Conservation (phyloP, 805 yeast genomes). For the Kuraishia hungarica region DNA sequence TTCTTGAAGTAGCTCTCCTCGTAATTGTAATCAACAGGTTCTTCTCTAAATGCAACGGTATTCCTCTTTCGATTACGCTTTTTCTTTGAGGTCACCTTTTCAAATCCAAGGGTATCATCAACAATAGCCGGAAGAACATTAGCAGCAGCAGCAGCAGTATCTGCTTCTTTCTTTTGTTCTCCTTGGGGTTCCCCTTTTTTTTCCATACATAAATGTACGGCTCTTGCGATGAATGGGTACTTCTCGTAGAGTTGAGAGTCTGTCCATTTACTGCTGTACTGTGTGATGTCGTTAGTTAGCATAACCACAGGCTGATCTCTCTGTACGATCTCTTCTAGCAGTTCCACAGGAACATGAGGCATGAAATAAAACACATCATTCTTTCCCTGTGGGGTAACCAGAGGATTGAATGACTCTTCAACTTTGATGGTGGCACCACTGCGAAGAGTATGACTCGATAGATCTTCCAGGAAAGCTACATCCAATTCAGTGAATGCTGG, state of each 20-base stretch:
- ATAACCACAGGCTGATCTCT: slow-evolving; percentile 15
- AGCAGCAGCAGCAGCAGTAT: neutral
- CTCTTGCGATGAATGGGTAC: slow-evolving; percentile 19
- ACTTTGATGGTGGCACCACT: neutral
- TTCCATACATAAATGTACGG: slow-evolving; percentile 8
- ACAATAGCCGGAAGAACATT: neutral
- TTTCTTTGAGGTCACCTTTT: neutral
- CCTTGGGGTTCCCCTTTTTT: neutral
- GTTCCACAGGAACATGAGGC: slow-evolving; percentile 25
- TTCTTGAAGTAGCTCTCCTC: slow-evolving; percentile 12
- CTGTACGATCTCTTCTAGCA: slow-evolving; percentile 16
- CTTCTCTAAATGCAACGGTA: neutral
- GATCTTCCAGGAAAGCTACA: slow-evolving; percentile 7
- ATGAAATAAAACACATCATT: slow-evolving; percentile 15
- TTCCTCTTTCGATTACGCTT: neutral
- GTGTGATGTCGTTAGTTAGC: slow-evolving; percentile 21
- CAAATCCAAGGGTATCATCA: neutral
- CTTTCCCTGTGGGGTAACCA: neutral
- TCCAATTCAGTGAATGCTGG: slow-evolving; percentile 21
- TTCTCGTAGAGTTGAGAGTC: slow-evolving; percentile 15
- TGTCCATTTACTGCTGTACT: slow-evolving; percentile 18
- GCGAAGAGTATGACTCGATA: neutral
- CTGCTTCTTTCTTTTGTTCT: neutral
- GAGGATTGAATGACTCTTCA: neutral
- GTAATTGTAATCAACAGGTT: slow-evolving; percentile 15